Evolutionary conservation across 805 yeast genomes (phyloP).

Genomic region (Metschnikowia lunata): DNA sequence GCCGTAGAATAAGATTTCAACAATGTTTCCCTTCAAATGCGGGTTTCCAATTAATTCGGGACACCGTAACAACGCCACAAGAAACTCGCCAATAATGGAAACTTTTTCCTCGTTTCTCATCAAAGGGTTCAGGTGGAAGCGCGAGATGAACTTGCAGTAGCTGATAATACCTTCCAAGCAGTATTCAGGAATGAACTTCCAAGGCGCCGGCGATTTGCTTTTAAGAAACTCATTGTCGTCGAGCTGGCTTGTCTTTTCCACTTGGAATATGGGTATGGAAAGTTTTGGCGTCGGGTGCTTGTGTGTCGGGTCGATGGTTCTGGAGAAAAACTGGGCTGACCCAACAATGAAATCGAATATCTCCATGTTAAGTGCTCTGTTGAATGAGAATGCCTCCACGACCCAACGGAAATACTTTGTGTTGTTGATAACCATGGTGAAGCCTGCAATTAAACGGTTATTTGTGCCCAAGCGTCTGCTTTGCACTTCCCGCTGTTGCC

Average conservation of each 20-base stretch:
- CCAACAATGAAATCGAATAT: constrained; percentile 78
- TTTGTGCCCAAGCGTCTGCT: constrained; percentile 10
- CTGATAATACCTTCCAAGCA: constrained; percentile 76
- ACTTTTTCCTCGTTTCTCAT: constrained; percentile 49
- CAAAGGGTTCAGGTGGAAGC: constrained; percentile 55
- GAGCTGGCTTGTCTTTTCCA: constrained; percentile 58
- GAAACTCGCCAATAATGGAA: constrained; percentile 60
- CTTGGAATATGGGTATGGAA: constrained; percentile 50
- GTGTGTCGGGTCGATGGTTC: constrained; percentile 71
- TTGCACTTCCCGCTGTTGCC: constrained; percentile 26
- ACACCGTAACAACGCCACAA: constrained; percentile 72
- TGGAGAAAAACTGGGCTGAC: constrained; percentile 63
- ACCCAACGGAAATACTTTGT: constrained; percentile 46
- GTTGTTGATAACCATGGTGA: constrained; percentile 44
- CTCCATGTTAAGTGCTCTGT: constrained; percentile 55
- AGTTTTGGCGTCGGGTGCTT: constrained; percentile 51
- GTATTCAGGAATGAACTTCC: constrained; percentile 82
- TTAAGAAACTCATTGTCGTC: constrained; percentile 73
- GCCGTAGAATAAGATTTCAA: constrained; percentile 77
- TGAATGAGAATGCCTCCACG: constrained; percentile 57
- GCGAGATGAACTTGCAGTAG: constrained; percentile 59
- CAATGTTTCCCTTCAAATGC: constrained; percentile 80
- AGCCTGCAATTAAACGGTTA: constrained; percentile 6
- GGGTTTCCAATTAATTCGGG: constrained; percentile 88
- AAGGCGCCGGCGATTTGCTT: constrained; percentile 64